Evolutionary conservation across 306 rosid species (phyloP), one percentile per base, ranked within the genome.

Genomic region (Biancaea sappan): DNA sequence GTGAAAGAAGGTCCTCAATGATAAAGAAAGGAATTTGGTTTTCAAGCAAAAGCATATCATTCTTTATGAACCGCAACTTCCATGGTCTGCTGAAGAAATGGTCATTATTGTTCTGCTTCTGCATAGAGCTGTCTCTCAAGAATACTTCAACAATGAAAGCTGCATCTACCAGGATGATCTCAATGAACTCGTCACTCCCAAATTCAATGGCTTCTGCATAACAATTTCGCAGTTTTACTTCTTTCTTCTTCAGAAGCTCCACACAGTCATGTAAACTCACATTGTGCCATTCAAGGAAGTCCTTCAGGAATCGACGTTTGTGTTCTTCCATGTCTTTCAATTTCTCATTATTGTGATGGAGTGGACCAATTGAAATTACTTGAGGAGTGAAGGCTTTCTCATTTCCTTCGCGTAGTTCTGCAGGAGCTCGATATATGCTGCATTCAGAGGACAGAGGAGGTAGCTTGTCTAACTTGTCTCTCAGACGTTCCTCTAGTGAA

Each of bases 21-120:
- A 59, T 50, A 1, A 73, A 44, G 69, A 73, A 73, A 29, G 69
- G 69, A 59, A 73, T 34, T 50, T 73, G 77, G n/a, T 73, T 73
- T 31, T 73, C 69, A 19, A 73, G 18, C 4, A 73, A 59, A 4
- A 19, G 25, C 48, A 44, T n/a, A 28, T 73, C 77, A 18, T 0
- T 2, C 1, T 1, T 19, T 6, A 73, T 11, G 6, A 2, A 6
- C 18, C 1, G 0, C 43, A 12, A 5, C 53, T 52, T 24, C 60
- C 59, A 25, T 72, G 34, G 46, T 7, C 25, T 31, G 1, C 6
- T 5, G 3, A 21, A 15, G 12, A 18, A 12, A 13, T 10, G 21
- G 34, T 57, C 31, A 31, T 26, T 2, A 2, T 1, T n/a, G 6
- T 34, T 4, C 16, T 58, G 37, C 5, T 16, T 26, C 12, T 2